A percentile compares a stretch with the other conserved stretches of the same genome.
Evolutionary conservation across 2,329 filamentous ascomycete species (phyloP).

Genomic region (Fusarium continuum): DNA sequence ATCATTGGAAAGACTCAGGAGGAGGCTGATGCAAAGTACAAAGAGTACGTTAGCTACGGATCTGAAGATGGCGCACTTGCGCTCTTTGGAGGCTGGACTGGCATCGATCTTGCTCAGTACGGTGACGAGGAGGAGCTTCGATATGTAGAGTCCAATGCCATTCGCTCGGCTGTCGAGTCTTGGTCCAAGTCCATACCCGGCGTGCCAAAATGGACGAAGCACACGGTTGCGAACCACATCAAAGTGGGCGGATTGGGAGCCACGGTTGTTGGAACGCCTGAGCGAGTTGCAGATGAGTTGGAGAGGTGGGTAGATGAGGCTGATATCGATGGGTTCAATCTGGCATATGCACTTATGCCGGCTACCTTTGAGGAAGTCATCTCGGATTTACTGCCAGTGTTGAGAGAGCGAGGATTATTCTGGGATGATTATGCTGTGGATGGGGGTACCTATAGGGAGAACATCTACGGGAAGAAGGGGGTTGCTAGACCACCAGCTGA

Average conservation of each 20-base stretch:
- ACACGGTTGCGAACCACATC: slow-evolving; percentile 73
- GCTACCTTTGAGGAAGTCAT: slow-evolving; percentile 73
- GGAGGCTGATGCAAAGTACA: slow-evolving; percentile 71
- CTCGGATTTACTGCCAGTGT: slow-evolving; percentile 69
- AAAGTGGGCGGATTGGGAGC: slow-evolving; percentile 74
- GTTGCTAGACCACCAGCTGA: slow-evolving; percentile 48
- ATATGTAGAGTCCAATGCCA: slow-evolving; percentile 69
- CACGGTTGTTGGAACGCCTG: slow-evolving; percentile 69
- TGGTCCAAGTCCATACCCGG: slow-evolving; percentile 65
- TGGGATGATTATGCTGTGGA: slow-evolving; percentile 59
- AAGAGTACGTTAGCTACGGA: slow-evolving; percentile 69
- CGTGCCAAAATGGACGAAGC: slow-evolving; percentile 75
- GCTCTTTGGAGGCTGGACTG: slow-evolving; percentile 80
- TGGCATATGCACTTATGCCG: slow-evolving; percentile 57
- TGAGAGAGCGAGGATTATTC: slow-evolving; percentile 66
- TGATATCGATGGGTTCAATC: slow-evolving; percentile 79
- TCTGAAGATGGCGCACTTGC: slow-evolving; percentile 71
- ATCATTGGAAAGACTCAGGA: slow-evolving; percentile 72
- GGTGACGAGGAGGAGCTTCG: slow-evolving; percentile 72
- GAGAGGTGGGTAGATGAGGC: slow-evolving; percentile 74
- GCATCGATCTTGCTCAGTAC: slow-evolving; percentile 64
- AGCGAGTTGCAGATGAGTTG: slow-evolving; percentile 72
- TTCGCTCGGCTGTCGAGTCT: slow-evolving; percentile 60
- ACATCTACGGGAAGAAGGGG: slow-evolving; percentile 51
- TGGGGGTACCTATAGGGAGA: slow-evolving; percentile 55